phyloP scores from a whole-genome alignment of 139 green algal genomes.

The Closterium sp. region DNA sequence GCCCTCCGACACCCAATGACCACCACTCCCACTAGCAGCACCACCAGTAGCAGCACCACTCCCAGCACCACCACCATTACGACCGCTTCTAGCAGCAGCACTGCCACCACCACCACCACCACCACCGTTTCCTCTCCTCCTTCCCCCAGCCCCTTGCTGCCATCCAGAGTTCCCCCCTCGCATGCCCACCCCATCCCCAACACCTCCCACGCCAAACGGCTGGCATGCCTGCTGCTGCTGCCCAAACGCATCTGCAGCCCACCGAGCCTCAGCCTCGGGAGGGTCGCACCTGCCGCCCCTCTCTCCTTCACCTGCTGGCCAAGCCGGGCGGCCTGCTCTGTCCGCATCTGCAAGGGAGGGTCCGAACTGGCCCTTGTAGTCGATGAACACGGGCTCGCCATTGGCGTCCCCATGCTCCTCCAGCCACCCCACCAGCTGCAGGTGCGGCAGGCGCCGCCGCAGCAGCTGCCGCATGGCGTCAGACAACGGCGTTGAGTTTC shows the following conservation, averaged over 20 bases:
- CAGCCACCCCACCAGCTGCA: neutral
- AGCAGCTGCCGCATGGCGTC: neutral
- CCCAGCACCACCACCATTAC: neutral
- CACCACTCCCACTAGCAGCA: too few species aligned
- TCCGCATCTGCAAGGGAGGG: neutral
- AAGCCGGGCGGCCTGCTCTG: neutral
- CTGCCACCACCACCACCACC: neutral
- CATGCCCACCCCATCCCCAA: neutral
- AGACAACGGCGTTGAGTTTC: too few species aligned
- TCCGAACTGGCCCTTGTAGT: neutral
- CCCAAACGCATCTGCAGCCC: too few species aligned
- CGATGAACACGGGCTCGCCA: neutral
- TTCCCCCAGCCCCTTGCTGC: neutral
- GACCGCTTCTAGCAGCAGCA: neutral
- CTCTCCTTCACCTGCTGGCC: neutral
- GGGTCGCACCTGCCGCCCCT: too few species aligned
- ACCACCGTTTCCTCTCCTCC: neutral
- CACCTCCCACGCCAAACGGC: too few species aligned
- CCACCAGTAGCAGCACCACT: neutral
- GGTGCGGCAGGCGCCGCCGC: neutral
- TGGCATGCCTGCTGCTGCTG: too few species aligned
- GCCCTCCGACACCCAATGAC: neutral
- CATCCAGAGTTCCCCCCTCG: neutral
- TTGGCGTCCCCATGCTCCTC: neutral
- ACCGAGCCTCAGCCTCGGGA: too few species aligned